phyloP scores from a whole-genome alignment of 345 rosid genomes.

The Bruguiera sexangula region DNA sequence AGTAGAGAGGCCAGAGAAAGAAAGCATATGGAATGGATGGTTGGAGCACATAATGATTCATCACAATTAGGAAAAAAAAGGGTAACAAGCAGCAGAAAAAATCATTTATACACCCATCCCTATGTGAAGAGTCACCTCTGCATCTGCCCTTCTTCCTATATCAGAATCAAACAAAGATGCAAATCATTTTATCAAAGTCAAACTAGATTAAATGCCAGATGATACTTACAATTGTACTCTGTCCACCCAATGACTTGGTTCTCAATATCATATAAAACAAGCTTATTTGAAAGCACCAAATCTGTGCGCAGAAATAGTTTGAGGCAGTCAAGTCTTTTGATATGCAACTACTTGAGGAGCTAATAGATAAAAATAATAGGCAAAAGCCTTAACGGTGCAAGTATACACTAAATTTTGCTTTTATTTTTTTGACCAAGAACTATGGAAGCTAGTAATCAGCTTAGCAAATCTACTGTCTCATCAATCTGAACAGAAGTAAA shows the following conservation, averaged over 20 bases:
- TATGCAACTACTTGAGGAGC: neutral
- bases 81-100: too few species aligned
- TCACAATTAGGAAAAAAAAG: too few species aligned
- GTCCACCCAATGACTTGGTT: conserved; percentile 83
- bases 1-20: too few species aligned
- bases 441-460: neutral
- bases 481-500: neutral
- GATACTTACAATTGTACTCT: conserved; percentile 74
- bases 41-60: too few species aligned
- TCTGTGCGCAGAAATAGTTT: conserved; percentile 38
- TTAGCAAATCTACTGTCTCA: neutral
- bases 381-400: neutral
- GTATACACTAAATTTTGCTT: too few species aligned
- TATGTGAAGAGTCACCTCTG: too few species aligned
- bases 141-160: too few species aligned
- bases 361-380: neutral
- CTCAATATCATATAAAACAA: conserved; percentile 71
- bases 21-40: too few species aligned
- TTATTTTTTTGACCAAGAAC: neutral
- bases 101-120: too few species aligned
- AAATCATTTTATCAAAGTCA: neutral
- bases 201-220: neutral
- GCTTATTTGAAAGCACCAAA: conserved; percentile 76
- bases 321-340: neutral
- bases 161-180: neutral